Conservation (phyloP, 768 basidiomycete genomes). For the Pisolithus albus region DNA sequence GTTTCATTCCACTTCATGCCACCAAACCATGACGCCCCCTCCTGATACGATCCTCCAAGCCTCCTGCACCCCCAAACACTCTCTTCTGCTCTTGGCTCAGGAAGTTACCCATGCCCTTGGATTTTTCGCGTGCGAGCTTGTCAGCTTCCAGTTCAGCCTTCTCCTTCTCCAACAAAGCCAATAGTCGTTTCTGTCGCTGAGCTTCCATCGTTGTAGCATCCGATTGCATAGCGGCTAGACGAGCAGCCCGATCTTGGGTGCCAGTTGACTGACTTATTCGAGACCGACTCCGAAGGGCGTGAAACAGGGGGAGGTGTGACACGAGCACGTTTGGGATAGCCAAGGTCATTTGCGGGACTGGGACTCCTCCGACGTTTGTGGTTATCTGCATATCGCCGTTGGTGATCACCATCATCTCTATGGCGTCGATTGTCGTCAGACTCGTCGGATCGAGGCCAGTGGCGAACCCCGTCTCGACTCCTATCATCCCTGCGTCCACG, state of each 20-base stretch:
- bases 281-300: constrained; percentile 4
- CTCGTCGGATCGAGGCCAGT: constrained; percentile 47
- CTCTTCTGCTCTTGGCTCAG: constrained; percentile 78
- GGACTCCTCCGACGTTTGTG: constrained; percentile 37
- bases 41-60: constrained; percentile 70
- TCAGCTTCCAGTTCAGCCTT: constrained; percentile 72
- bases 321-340: constrained; percentile 45
- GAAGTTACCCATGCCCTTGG: constrained; percentile 76
- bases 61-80: constrained; percentile 73
- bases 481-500: constrained; percentile 8
- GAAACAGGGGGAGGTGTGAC: constrained; percentile 31
- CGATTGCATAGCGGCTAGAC: constrained; percentile 84
- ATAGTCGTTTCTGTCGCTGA: constrained; percentile 68
- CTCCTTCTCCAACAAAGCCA: constrained; percentile 65
- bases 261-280: constrained; percentile 16
- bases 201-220: constrained; percentile 61
- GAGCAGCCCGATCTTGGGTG: constrained; percentile 62
- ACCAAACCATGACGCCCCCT: constrained; percentile 69
- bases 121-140: constrained; percentile 57
- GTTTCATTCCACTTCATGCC: constrained; percentile 38
- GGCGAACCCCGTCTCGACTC: constrained; percentile 22
- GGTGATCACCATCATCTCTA: constrained; percentile 19
- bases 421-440: constrained; percentile 37
- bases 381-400: constrained; percentile 22
- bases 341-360: constrained; percentile 17